Evolutionary conservation across 805 yeast genomes (phyloP).

Genomic region (Soucietia sequanensis): DNA sequence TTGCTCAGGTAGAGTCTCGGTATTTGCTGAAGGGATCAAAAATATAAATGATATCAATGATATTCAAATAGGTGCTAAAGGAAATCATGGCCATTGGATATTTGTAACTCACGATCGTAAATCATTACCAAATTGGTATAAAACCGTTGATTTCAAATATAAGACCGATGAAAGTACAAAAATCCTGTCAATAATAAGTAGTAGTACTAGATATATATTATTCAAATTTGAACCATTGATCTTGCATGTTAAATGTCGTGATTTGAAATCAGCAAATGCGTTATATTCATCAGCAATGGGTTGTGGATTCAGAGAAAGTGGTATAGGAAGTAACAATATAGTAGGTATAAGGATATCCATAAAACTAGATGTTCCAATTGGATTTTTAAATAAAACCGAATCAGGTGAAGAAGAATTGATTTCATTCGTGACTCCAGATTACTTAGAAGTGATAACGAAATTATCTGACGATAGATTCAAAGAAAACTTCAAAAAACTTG

Average conservation of each 20-base stretch:
- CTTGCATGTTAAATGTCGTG: slow-evolving; percentile 77
- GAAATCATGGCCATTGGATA: slow-evolving; percentile 81
- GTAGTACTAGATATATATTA: slow-evolving; percentile 53
- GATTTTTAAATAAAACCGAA: slow-evolving; percentile 45
- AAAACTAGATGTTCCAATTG: slow-evolving; percentile 75
- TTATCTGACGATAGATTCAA: slow-evolving; percentile 61
- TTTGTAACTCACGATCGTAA: slow-evolving; percentile 68
- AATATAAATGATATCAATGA: slow-evolving; percentile 12
- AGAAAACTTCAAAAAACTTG: slow-evolving; percentile 62
- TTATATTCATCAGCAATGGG: slow-evolving; percentile 72
- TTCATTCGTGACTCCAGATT: slow-evolving; percentile 50
- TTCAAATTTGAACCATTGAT: slow-evolving; percentile 86
- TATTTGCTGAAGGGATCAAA: slow-evolving; percentile 74
- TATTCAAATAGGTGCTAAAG: slow-evolving; percentile 71
- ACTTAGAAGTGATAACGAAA: slow-evolving; percentile 50
- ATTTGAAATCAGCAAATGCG: slow-evolving; percentile 53
- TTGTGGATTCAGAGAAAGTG: slow-evolving; percentile 85
- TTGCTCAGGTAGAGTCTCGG: slow-evolving; percentile 84
- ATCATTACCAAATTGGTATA: slow-evolving; percentile 50
- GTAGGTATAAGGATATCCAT: slow-evolving; percentile 80
- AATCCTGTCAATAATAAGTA: slow-evolving; percentile 3
- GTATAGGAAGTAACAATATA: slow-evolving; percentile 74
- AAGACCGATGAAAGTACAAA: slow-evolving; percentile 2
- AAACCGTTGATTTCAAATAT: slow-evolving; percentile 21
- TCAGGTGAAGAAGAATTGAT: slow-evolving; percentile 26